Evolutionary conservation across 805 yeast genomes (phyloP), one percentile per base, ranked within the genome.

Genomic region (Monosporozyma siamensis): DNA sequence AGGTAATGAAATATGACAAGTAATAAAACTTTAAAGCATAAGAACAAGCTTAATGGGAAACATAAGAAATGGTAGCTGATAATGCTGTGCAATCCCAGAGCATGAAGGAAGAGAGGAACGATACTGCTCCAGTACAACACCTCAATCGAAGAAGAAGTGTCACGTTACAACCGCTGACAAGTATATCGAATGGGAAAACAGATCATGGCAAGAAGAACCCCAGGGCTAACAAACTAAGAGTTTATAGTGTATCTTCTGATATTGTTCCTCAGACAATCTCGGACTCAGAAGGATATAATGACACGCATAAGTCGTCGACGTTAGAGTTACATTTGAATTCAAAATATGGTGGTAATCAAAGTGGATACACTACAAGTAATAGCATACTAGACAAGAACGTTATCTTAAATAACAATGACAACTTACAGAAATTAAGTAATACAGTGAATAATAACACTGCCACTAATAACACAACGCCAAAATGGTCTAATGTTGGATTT

Each of bases 191-290:
- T n/a, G n/a, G n/a, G n/a, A n/a, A 23, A 14, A 11, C 30, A 15
- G 24, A 15, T 21, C n/a, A n/a, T n/a, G n/a, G n/a, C n/a, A n/a
- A n/a, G n/a, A n/a, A n/a, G 5, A 24, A 35, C 6, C 7, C 15
- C 15, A 35, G 24, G 18, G 29, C 32, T 6, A 25, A 26, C 5
- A 25, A 37, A 11, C n/a, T 42, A 3, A 44, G 54, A 23, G 47
- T 56, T 15, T 53, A 56, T 37, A 56, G 61, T 46, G 46, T 58
- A 14, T 54, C 63, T 10, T 57, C 63, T 8, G 59, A 53, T 27
- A 51, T 58, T 30, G 48, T 58, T 8, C 63, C 64, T 4, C 63
- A 59, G 32, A 53, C 57, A 3, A 43, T 58, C 18, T 45, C 51
- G 7, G 46, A 46, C 23, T 47, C 54, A 30, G 49, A 43, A 25